Evolutionary conservation across 768 basidiomycete species (phyloP).

Genomic region (Phanerochaete sordida): DNA sequence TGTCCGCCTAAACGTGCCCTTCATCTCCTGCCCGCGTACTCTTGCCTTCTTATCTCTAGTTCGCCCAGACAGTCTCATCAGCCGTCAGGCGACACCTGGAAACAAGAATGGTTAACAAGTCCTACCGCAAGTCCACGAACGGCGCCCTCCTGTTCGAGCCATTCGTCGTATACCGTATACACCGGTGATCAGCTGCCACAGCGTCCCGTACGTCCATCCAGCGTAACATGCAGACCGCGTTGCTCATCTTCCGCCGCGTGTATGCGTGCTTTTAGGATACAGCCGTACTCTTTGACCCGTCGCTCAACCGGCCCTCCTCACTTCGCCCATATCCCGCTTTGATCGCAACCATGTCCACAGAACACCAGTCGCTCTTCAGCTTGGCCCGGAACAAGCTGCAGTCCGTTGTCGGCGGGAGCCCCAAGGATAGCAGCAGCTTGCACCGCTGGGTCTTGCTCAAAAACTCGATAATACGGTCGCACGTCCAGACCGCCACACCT

Average conservation of each 20-base stretch:
- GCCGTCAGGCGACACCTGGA: constrained; percentile 26
- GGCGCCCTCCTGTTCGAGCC: constrained; percentile 86
- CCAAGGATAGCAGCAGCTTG: constrained; percentile 68
- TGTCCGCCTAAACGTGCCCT: constrained; percentile 34
- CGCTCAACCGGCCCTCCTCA: constrained; percentile 27
- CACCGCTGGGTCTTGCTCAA: constrained; percentile 87
- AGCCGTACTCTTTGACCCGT: constrained; percentile 15
- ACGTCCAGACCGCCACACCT: constrained; percentile 33
- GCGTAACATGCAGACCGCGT: neutral
- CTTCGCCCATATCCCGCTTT: constrained; percentile 39
- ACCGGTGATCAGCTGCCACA: constrained; percentile 37
- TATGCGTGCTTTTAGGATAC: constrained; percentile 17
- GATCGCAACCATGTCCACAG: constrained; percentile 46
- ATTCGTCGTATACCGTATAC: constrained; percentile 86
- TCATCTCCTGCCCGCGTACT: constrained; percentile 15
- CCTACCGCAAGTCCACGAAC: constrained; percentile 77
- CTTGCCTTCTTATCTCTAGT: constrained; percentile 17
- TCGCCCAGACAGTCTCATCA: constrained; percentile 24
- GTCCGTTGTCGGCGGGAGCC: constrained; percentile 47
- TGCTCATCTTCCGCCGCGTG: constrained; percentile 4
- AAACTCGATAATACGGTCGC: constrained; percentile 69
- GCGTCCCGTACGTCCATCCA: constrained; percentile 13
- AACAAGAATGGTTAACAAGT: constrained; percentile 79
- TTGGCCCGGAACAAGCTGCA: constrained; percentile 77
- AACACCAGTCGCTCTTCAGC: constrained; percentile 46